Evolutionary conservation across 2,329 filamentous ascomycete genomes (phyloP), one percentile per base, ranked within the genome.

Genomic region (Dendrostoma leiphaemia): DNA sequence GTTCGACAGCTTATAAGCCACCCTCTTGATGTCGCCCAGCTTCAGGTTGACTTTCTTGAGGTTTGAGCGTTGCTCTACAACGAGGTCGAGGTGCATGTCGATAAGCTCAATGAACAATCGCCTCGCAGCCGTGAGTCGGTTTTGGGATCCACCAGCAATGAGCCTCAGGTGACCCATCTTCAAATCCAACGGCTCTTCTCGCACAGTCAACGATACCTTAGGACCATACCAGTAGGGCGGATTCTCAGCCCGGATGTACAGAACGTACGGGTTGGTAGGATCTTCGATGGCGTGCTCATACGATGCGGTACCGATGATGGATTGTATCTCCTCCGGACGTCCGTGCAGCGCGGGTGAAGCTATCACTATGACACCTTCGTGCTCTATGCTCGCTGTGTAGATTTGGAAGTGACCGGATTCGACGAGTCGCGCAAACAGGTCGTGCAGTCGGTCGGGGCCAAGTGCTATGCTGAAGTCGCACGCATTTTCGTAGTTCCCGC

Each of bases 1-100:
- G 72, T 97, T 97, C 48, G 91, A 96, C 40, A 99, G 80, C 71
- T 96, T 96, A 77, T 95, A 97, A 3, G 93, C 91, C 2, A 95
- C 95, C 68, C 92, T 91, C 64, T 95, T 92, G 64, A 97, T 96
- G 68, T 96, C 95, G 64, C 91, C 93, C 60, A 99, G 76, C 67
- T 95, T 89, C 48, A 86, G 77, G 66, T 97, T 95, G 62, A 99
- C 94, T 62, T 95, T 90, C 59, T 90, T 89, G 35, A 99, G 80
- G 67, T 97, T 97, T 19, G 94, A 95, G 61, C 94, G 83, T 65
- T 96, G 90, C 68, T 97, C 94, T 51, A 96, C 88, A 9, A 96
- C 80, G 51, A 96, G 86, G 64, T 95, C 91, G 29, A 99, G 81
- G 62, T 94, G 89, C 69, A 91, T 86, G 55, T 89, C 89, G 17